Evolutionary conservation across 2,329 filamentous ascomycete species (phyloP).

Genomic region (Penicillium expansum): DNA sequence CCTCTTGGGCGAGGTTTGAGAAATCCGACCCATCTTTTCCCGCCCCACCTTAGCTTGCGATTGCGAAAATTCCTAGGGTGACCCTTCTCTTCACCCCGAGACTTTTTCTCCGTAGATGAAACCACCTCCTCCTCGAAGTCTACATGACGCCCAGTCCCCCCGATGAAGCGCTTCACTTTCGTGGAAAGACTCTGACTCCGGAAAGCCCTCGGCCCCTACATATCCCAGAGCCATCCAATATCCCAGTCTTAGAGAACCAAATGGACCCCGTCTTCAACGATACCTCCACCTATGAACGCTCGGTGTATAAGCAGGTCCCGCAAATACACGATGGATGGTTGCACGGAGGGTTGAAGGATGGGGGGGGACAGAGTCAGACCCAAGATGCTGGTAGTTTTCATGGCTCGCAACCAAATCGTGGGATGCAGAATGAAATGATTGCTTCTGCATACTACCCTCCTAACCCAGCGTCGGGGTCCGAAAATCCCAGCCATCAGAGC

Average conservation of each 20-base stretch:
- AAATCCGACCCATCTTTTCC: slow-evolving; percentile 28
- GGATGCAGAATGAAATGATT: slow-evolving; percentile 29
- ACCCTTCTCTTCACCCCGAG: background rate
- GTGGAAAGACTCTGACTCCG: slow-evolving; percentile 64
- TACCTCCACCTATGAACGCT: slow-evolving; percentile 57
- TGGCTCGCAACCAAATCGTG: slow-evolving; percentile 21
- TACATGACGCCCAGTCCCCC: slow-evolving; percentile 55
- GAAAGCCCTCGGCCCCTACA: slow-evolving; percentile 70
- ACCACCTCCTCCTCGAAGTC: slow-evolving; percentile 35
- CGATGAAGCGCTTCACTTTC: slow-evolving; percentile 56
- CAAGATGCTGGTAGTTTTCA: slow-evolving; percentile 36
- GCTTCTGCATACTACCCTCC: slow-evolving; percentile 27
- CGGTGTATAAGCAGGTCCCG: slow-evolving; percentile 21
- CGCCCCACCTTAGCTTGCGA: slow-evolving; percentile 41
- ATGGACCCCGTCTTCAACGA: slow-evolving; percentile 71
- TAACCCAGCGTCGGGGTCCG: slow-evolving; percentile 17
- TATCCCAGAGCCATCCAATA: slow-evolving; percentile 64
- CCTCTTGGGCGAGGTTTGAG: slow-evolving; percentile 17
- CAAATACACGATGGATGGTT: slow-evolving; percentile 19
- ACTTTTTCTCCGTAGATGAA: slow-evolving; percentile 38
- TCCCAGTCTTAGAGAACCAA: slow-evolving; percentile 68
- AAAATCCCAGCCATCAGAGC: slow-evolving; percentile 7
- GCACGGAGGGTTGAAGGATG: slow-evolving; percentile 12
- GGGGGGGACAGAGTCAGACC: slow-evolving; percentile 14
- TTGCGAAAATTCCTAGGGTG: slow-evolving; percentile 29